Evolutionary conservation across 1,139 yeast species (phyloP).

Genomic region (Geotrichum aggregatum): DNA sequence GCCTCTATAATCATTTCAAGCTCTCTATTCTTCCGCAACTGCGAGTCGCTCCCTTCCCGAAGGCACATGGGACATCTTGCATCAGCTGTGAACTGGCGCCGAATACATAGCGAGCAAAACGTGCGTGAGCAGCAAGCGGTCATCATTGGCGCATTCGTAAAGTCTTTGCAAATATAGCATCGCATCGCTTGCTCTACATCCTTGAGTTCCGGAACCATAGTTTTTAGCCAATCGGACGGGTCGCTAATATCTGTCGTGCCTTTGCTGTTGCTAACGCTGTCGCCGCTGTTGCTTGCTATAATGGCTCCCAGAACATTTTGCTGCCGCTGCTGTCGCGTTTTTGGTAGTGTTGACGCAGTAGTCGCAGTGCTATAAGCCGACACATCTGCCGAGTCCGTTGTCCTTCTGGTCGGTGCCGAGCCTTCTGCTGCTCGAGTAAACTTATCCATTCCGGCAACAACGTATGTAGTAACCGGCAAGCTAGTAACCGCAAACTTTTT

Average conservation of each 20-base stretch:
- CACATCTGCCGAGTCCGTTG: too few relatives aligned
- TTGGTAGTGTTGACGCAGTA: not conserved
- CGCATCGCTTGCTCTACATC: constrained; percentile 68
- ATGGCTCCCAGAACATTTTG: not conserved
- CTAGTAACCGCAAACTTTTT: too few relatives aligned
- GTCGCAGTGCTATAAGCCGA: too few relatives aligned
- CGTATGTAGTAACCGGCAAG: constrained; percentile 13
- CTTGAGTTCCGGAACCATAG: constrained; percentile 52
- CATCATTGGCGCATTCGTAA: constrained; percentile 73
- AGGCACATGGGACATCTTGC: constrained; percentile 73
- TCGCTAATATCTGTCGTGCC: constrained; percentile 45
- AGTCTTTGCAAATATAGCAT: constrained; percentile 91
- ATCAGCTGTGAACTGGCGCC: constrained; percentile 59
- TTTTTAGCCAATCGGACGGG: constrained; percentile 63
- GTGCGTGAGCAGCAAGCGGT: constrained; percentile 75
- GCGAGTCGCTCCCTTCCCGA: constrained; percentile 67
- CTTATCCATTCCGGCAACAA: constrained; percentile 17
- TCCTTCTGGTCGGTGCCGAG: not conserved
- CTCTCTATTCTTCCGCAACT: constrained; percentile 61
- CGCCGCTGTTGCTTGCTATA: not conserved
- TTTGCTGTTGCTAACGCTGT: not conserved
- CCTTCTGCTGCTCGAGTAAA: constrained; percentile 14
- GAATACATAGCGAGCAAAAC: constrained; percentile 84
- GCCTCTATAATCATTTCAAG: constrained; percentile 67
- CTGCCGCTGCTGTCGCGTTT: not conserved